These are phyloP conservation scores for Alternaria triticina DNA, from an alignment of 2,329 filamentous ascomycete species.

Conservation along the genomic window DNA sequence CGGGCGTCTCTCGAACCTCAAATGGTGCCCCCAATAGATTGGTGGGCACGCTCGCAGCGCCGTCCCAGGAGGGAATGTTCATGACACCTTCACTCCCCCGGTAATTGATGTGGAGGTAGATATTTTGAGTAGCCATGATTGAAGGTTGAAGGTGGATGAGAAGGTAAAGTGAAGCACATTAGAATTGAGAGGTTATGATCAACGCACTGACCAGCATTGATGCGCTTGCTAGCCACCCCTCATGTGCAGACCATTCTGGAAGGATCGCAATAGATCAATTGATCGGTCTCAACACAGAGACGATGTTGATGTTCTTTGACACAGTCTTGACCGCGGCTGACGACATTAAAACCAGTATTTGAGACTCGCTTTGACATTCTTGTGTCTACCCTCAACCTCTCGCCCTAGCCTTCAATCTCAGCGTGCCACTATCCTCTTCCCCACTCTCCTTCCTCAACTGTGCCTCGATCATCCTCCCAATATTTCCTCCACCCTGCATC, in stretches of 20 bases:
- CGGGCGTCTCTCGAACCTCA: neutral
- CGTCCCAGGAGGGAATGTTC: neutral
- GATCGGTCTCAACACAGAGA: neutral
- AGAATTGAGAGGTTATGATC: neutral
- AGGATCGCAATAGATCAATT: neutral
- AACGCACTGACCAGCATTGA: neutral
- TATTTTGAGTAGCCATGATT: neutral
- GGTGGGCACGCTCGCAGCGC: neutral
- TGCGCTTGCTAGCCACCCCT: neutral
- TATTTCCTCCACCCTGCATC: conserved; percentile 27
- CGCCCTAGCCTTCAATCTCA: conserved; percentile 29
- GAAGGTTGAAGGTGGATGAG: neutral
- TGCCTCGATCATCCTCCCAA: conserved; percentile 39
- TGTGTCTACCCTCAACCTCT: neutral
- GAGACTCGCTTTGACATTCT: neutral
- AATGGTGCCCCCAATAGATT: neutral
- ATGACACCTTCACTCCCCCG: neutral
- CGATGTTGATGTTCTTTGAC: too few relatives aligned
- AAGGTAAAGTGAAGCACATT: neutral
- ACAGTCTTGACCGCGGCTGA: too few relatives aligned
- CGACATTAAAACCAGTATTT: neutral
- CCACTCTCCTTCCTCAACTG: conserved; percentile 37
- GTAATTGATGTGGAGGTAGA: neutral
- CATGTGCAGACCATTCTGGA: neutral
- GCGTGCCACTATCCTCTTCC: conserved; percentile 30